phyloP scores from a whole-genome alignment of 1,284 basidiomycete species.

The Coriolopsis trogii region DNA sequence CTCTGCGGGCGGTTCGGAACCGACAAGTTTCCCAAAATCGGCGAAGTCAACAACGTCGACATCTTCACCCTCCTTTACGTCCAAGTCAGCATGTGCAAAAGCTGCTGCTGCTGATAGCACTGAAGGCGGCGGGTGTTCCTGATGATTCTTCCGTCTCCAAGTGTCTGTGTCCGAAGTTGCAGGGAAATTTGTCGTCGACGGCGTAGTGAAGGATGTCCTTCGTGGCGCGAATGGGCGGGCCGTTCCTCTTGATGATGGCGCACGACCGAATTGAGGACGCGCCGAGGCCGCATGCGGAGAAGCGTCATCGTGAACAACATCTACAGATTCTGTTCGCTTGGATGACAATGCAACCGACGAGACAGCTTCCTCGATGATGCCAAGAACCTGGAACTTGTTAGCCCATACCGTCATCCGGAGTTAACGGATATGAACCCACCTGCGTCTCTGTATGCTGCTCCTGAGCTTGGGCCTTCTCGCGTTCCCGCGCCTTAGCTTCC shows the following conservation, averaged over 20 bases:
- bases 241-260: constrained; percentile 37
- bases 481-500: constrained; percentile 30
- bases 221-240: constrained; percentile 32
- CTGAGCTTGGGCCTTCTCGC: constrained; percentile 19
- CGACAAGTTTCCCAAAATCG: constrained; percentile 71
- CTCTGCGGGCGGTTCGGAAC: constrained; percentile 37
- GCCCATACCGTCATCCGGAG: neutral
- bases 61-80: constrained; percentile 54
- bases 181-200: constrained; percentile 22
- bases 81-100: constrained; percentile 51
- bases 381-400: constrained; percentile 35
- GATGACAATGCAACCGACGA: constrained; percentile 8
- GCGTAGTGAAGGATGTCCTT: constrained; percentile 30
- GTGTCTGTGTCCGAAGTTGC: constrained; percentile 51
- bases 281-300: constrained; percentile 12
- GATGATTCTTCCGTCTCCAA: constrained; percentile 59
- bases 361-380: constrained; percentile 51
- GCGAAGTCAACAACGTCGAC: constrained; percentile 79
- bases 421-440: constrained; percentile 19
- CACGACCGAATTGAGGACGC: constrained; percentile 27
- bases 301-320: neutral
- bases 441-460: constrained; percentile 26
- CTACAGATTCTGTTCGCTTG: neutral
- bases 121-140: constrained; percentile 12
- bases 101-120: constrained; percentile 31